Evolutionary conservation across 352 stramenopile species (phyloP).

Genomic region (Globisporangium mamillatum): DNA sequence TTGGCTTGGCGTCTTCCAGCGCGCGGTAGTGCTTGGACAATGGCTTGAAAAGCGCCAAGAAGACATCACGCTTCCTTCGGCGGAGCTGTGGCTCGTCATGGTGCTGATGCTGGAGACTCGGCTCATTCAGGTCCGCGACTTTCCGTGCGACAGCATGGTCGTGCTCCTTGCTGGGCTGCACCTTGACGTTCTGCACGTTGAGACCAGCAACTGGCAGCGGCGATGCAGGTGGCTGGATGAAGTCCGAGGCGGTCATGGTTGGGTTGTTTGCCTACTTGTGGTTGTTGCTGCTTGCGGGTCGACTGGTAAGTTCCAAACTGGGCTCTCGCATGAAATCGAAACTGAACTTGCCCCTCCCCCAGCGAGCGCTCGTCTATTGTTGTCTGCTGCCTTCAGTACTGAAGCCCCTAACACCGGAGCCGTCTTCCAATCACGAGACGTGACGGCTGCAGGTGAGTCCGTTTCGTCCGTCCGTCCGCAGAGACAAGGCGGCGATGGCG

Average conservation of each 20-base stretch:
- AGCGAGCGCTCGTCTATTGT: not conserved
- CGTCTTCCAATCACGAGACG: slow-evolving; percentile 3
- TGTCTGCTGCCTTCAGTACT: not conserved
- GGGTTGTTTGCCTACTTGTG: not conserved
- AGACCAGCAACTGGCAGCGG: not conserved
- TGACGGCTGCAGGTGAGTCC: not conserved
- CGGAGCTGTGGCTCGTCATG: not conserved
- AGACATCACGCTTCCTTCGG: slow-evolving; percentile 14
- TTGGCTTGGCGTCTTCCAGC: not conserved
- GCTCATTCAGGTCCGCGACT: not conserved
- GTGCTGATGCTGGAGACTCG: not conserved
- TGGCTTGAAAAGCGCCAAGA: slow-evolving; percentile 17
- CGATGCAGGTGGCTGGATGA: slow-evolving; percentile 1
- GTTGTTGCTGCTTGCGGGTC: not conserved
- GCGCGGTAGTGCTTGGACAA: not conserved
- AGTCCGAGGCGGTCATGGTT: slow-evolving; percentile 14
- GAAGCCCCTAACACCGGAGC: not conserved
- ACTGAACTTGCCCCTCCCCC: not conserved
- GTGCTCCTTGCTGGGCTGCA: slow-evolving; percentile 6
- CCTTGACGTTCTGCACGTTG: slow-evolving; percentile 1
- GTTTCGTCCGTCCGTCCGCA: not conserved
- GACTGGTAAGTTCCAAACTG: slow-evolving; percentile 6
- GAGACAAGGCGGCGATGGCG: not conserved
- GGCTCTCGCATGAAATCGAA: not conserved
- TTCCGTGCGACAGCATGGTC: slow-evolving; percentile 3